Evolutionary conservation across 768 basidiomycete genomes (phyloP), one percentile per base, ranked within the genome.

Genomic region (Leccinum aurantiacum): DNA sequence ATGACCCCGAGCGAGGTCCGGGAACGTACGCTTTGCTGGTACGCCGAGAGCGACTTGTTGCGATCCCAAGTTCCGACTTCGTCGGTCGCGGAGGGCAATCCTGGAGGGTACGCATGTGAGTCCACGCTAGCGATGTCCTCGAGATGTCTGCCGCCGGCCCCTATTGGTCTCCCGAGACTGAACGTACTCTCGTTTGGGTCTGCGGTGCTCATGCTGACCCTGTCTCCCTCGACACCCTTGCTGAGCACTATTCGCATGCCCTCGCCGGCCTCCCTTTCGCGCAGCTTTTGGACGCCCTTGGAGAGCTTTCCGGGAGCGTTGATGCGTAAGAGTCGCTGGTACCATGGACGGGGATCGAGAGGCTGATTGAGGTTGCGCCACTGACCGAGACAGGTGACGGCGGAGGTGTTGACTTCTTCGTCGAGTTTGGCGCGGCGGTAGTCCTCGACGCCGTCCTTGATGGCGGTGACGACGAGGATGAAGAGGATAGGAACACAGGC

Each of bases 381-480:
- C 47, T 90, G 84, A 6, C 86, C 87, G 11, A 99, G 84, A 64
- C 92, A 92, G 1, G 95, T 98, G 13, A 90, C 88, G 3, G 95
- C 92, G 0, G 91, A 94, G 56, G 87, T 97, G 77, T 99, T 99
- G 65, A 98, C 95, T 68, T 94, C 87, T 61, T 97, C 90, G 71
- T 99, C 96, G 44, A 95, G 80, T 9, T 75, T 67, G 10, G 89
- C 90, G 54, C 96, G 87, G n/a, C 95, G 87, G 71, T 93, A 95
- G 75, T 99, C 96, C 76, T 98, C 96, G 35, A 98, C 79, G 7
- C 89, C 96, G 71, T 99, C 96, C 75, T 98, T 99, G 79, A 97
- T 83, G 3, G 90, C 95, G 15, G 96, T 98, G 53, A 96, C 89
- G 29, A 78, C 71, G 44, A 99, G 73, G 64, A 98, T 96, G 75